phyloP scores from a whole-genome alignment of 805 yeast genomes.

The Candida hispaniensis region DNA sequence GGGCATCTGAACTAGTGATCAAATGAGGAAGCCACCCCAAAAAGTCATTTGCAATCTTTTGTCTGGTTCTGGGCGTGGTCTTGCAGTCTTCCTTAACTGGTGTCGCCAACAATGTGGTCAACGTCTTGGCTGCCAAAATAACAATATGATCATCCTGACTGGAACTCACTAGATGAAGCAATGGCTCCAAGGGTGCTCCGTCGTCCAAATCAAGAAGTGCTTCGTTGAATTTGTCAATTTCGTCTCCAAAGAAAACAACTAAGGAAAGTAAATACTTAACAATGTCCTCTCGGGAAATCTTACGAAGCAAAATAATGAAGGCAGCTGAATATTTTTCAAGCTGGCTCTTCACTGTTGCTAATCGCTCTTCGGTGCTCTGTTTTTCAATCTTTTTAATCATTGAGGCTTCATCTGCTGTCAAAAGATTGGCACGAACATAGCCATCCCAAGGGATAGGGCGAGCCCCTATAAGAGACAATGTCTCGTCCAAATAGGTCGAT shows the following conservation, averaged over 20 bases:
- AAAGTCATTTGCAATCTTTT: slow-evolving; percentile 35
- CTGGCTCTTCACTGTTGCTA: slow-evolving; percentile 29
- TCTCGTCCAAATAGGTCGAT: slow-evolving; percentile 28
- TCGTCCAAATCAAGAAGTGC: slow-evolving; percentile 38
- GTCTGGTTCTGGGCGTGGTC: slow-evolving; percentile 19
- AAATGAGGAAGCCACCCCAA: slow-evolving; percentile 25
- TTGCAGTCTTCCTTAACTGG: slow-evolving; percentile 18
- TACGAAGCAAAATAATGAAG: slow-evolving; percentile 43
- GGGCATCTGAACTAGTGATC: slow-evolving; percentile 33
- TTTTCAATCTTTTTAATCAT: slow-evolving; percentile 44
- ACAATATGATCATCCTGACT: slow-evolving; percentile 49
- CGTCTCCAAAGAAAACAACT: slow-evolving; percentile 41
- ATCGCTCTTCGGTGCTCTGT: slow-evolving; percentile 29
- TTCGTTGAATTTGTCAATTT: slow-evolving; percentile 24
- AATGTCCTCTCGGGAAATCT: slow-evolving; percentile 49
- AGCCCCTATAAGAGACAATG: slow-evolving; percentile 50
- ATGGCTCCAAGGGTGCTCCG: slow-evolving; percentile 40
- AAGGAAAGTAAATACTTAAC: slow-evolving; percentile 54
- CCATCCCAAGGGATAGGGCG: slow-evolving; percentile 91
- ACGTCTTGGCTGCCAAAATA: slow-evolving; percentile 44
- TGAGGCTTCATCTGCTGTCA: slow-evolving; percentile 58
- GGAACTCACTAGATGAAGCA: slow-evolving; percentile 38
- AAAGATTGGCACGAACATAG: slow-evolving; percentile 58
- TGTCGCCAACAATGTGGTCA: slow-evolving; percentile 37
- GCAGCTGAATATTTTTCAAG: slow-evolving; percentile 45